Evolutionary conservation across 192 early-diverging fungal genomes (phyloP).

Genomic region (Mortierella claussenii): DNA sequence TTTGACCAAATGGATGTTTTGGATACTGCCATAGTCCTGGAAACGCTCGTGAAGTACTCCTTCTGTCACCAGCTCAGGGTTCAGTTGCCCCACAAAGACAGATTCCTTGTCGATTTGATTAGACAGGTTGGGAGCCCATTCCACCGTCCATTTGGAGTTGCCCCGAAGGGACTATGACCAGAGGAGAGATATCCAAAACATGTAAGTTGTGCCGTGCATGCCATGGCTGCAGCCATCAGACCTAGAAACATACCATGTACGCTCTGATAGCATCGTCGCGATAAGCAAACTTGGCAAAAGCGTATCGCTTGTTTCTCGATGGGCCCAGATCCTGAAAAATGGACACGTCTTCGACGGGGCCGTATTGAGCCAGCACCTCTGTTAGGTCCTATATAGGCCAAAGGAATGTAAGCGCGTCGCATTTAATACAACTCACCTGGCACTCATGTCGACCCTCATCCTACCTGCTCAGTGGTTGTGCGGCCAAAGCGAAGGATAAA

Average conservation of each 20-base stretch:
- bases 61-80: conserved; percentile 56
- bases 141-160: conserved; percentile 59
- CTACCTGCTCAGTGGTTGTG: conserved; percentile 58
- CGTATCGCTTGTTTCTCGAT: conserved; percentile 58
- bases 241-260: conserved; percentile 64
- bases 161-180: conserved; percentile 47
- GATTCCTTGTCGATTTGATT: conserved; percentile 64
- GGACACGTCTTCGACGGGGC: conserved; percentile 72
- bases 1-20: conserved; percentile 62
- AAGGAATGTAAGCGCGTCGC: too few species aligned
- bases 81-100: conserved; percentile 76
- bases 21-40: conserved; percentile 64
- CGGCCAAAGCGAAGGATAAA: conserved; percentile 63
- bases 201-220: too few species aligned
- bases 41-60: conserved; percentile 63
- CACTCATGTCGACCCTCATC: too few species aligned
- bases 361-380: conserved; percentile 59
- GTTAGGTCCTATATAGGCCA: conserved; percentile 55
- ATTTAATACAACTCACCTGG: too few species aligned
- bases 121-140: conserved; percentile 69
- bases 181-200: too few species aligned
- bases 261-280: conserved; percentile 80
- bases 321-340: conserved; percentile 58
- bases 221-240: too few species aligned
- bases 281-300: conserved; percentile 77